Conservation (phyloP, 495 filamentous ascomycete species). For the Jackrogersella multiformis region DNA sequence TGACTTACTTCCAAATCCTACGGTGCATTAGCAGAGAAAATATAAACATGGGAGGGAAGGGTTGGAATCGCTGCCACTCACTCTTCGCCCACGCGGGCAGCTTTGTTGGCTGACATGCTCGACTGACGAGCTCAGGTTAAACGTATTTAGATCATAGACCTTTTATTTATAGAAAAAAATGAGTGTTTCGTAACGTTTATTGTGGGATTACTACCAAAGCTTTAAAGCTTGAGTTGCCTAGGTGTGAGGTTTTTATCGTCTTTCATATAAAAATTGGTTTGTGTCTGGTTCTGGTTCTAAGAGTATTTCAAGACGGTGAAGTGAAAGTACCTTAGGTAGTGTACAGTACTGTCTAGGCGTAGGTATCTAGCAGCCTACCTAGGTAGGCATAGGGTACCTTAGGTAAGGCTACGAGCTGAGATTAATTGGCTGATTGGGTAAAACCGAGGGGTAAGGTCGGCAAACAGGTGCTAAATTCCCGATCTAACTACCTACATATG, state of each 20-base stretch:
- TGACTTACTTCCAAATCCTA: slow-evolving; percentile 96
- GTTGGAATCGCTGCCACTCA: slow-evolving; percentile 60
- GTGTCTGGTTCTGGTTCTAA: no score
- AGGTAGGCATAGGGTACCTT: no score
- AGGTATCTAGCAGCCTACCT: no score
- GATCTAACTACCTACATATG: background rate
- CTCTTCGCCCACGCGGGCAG: slow-evolving; percentile 96
- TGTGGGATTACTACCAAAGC: background rate
- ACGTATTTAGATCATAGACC: slow-evolving; percentile 38
- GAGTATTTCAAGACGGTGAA: slow-evolving; percentile 14
- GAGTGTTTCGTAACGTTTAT: background rate
- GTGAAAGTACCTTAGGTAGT: no score
- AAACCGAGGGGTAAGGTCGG: slow-evolving; percentile 32
- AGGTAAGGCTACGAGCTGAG: background rate
- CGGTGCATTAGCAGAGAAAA: slow-evolving; percentile 42
- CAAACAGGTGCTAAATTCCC: background rate
- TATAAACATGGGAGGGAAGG: no score
- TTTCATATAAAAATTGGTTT: slow-evolving; percentile 3
- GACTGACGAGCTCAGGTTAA: slow-evolving; percentile 36
- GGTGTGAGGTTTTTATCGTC: slow-evolving; percentile 1
- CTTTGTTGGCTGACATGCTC: slow-evolving; percentile 85
- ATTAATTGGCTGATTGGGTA: slow-evolving; percentile 36
- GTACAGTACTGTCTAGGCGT: no score
- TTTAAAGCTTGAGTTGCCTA: background rate
- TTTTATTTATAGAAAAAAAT: background rate